Conservation (phyloP, 2,329 filamentous ascomycete species). For the Talaromyces atroroseus region DNA sequence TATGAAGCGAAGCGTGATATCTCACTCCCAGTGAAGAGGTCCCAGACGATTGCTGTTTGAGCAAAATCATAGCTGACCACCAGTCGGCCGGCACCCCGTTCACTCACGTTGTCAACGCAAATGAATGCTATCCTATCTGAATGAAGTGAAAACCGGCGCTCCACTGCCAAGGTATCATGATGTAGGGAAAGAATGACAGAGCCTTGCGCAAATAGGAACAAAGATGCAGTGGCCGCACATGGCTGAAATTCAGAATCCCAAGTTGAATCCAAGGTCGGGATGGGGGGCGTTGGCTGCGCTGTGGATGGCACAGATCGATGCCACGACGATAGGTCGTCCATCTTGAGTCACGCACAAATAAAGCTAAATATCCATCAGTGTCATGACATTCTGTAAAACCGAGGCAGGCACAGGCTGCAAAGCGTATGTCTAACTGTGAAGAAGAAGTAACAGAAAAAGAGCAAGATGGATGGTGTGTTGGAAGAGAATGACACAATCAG, state of each 20-base stretch:
- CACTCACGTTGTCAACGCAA: constrained; percentile 85
- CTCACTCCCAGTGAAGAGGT: constrained; percentile 85
- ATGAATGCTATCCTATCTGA: constrained; percentile 77
- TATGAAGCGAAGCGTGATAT: constrained; percentile 90
- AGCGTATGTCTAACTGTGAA: neutral
- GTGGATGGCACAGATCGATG: constrained; percentile 57
- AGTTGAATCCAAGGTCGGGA: constrained; percentile 38
- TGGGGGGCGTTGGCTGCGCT: constrained; percentile 43
- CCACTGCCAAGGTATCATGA: constrained; percentile 86
- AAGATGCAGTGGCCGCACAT: constrained; percentile 82
- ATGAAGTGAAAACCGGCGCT: constrained; percentile 78
- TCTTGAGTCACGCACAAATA: constrained; percentile 25
- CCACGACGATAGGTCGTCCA: constrained; percentile 57
- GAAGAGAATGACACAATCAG: constrained; percentile 2
- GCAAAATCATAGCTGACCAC: constrained; percentile 91
- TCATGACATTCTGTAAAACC: constrained; percentile 4
- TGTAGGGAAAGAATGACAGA: constrained; percentile 79
- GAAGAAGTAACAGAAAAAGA: neutral
- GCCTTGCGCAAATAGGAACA: constrained; percentile 83
- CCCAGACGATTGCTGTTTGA: constrained; percentile 94
- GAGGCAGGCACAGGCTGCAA: neutral
- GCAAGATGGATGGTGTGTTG: neutral
- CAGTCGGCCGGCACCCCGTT: constrained; percentile 73
- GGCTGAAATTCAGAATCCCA: constrained; percentile 63
- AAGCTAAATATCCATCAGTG: constrained; percentile 12